Evolutionary conservation across 805 yeast genomes (phyloP), one percentile per base, ranked within the genome.

Genomic region (Suhomyces sp.): DNA sequence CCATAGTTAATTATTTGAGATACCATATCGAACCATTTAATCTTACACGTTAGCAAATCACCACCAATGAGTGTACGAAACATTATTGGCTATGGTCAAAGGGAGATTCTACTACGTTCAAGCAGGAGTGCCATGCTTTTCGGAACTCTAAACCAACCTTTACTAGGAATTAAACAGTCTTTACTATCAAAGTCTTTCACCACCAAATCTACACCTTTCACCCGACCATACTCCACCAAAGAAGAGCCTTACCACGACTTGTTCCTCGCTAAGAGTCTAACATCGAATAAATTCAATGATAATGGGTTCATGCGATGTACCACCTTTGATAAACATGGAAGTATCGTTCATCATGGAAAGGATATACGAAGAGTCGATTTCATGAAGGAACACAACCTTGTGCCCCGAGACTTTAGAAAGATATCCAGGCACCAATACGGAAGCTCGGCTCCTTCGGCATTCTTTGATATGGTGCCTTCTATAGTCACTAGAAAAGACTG

Each of bases 391-490:
- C 71, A 75, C 50, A 68, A 70, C 39, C 50, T 77, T 19, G 65
- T 71, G 0, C 74, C 79, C 31, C 76, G 85, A 38, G 81, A 85
- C 21, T 71, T 81, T 17, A 70, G 83, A 53, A 61, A 74, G 70
- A 38, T 77, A 21, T 72, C 74, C 20, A 46, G 65, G 19, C 54
- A 53, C 38, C 51, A 50, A 14, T 42, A 42, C 12, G 25, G 35
- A 12, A 33, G 28, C n/a, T 36, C 42, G 10, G 46, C 45, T 1
- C 35, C 41, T 11, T 23, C 43, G 4, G 40, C 46, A 6, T 54
- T 57, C 36, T 53, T 58, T 28, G 81, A 76, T 44, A 73, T 77
- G 19, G 81, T 77, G n/a, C 82, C 82, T 0, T 70, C 78, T 24
- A 60, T 77, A 3, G 56, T 76, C 33, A 67, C 74, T 1, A 54